Base-by-base conservation (phyloP, 768 basidiomycete genomes). In the Russula emetica region DNA sequence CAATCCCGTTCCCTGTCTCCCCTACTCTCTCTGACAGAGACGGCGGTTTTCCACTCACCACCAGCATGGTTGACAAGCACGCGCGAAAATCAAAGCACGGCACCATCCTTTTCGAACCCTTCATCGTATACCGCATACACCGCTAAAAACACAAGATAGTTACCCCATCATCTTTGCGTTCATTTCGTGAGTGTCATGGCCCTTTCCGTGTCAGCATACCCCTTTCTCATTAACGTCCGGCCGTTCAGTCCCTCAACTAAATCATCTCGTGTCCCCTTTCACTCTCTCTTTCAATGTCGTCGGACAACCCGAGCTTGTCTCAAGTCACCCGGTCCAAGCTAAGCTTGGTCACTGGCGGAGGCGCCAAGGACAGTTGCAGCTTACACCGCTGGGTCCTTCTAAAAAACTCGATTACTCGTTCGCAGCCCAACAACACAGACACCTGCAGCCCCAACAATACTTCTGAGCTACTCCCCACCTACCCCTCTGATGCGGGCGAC, bases 91-190 rank as follows among this genome's bases (percentile, higher is more conserved):
- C 87, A 73, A 88, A 85, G 81, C 86, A 90, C 87, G 88, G 90
- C 80, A 86, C 88, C 76, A 83, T 90, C 65, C 83, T 90, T 73
- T 92, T 92, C 76, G 89, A 90, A 79, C 90, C 90, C 66, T 85
- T 88, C 79, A 86, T 90, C 76, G 89, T 90, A 76, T 84, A 90
- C 77, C 90, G 90, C 76, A 92, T 92, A 92, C 84, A 86, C 78
- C 77, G 77, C 73, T 82, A 73, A 82, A 72, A 69, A 13, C 36
- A 18, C 30, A 2, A 54, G 51, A 58, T 53, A 52, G 38, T 61
- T 50, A 45, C 55, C 54, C 40, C 38, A 7, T 38, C 24, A 38
- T 63, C 51, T 63, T 57, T 55, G 42, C 69, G 58, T 51, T 70
- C 52, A 20, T 68, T 64, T 53, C 24, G 59, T 62, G 53, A 66